Conservation (phyloP, 1,139 yeast species). For the Suhomyces bokatorum region DNA sequence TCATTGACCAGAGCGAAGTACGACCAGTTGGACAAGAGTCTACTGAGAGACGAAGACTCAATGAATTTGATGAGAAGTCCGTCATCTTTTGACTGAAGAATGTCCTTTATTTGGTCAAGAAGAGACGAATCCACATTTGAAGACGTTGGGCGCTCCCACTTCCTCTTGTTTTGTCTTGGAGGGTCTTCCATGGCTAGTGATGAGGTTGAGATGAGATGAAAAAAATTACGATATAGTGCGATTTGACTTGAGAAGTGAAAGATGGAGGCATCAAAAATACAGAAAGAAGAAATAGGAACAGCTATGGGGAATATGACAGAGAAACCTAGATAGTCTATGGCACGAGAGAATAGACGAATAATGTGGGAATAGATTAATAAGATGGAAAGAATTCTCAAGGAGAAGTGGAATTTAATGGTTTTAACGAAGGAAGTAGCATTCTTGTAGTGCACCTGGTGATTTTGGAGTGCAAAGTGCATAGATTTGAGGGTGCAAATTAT, state of each 20-base stretch:
- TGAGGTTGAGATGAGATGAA: constrained; percentile 4
- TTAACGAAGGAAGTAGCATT: too few species aligned
- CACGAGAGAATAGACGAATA: too few species aligned
- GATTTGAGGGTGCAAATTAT: too few species aligned
- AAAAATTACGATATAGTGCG: constrained; percentile 2
- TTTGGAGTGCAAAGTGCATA: too few species aligned
- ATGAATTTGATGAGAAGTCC: constrained; percentile 18
- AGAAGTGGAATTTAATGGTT: too few species aligned
- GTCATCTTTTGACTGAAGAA: constrained; percentile 13
- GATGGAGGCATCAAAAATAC: neutral
- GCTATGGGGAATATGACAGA: neutral
- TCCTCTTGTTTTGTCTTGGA: constrained; percentile 6
- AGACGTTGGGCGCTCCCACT: constrained; percentile 12
- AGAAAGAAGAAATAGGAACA: neutral
- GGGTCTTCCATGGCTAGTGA: constrained; percentile 5
- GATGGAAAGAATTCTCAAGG: too few species aligned
- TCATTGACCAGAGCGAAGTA: constrained; percentile 65
- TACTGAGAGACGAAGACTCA: constrained; percentile 20
- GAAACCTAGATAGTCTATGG: too few species aligned
- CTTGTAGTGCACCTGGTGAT: too few species aligned
- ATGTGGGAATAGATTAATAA: too few species aligned
- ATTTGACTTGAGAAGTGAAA: neutral
- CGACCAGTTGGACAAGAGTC: constrained; percentile 50
- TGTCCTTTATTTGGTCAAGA: constrained; percentile 18
- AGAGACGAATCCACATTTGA: constrained; percentile 22